Evolutionary conservation across 2,329 filamentous ascomycete genomes (phyloP).

Genomic region (Rhynchosporium secalis): DNA sequence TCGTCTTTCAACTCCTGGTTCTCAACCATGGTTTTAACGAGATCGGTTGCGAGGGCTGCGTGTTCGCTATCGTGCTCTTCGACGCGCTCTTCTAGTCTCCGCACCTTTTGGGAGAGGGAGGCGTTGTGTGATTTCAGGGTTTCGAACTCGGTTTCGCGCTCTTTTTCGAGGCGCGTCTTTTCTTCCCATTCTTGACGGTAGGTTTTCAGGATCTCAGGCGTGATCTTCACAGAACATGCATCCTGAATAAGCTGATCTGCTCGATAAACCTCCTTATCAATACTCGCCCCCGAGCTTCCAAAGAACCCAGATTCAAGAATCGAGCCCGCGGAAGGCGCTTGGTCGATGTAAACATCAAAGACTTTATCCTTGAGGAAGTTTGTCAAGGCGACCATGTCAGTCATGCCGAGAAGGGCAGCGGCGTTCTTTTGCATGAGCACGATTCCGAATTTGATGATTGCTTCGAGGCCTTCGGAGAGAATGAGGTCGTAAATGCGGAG

Average conservation of each 20-base stretch:
- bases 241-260: constrained; percentile 92
- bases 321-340: constrained; percentile 85
- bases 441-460: constrained; percentile 91
- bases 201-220: constrained; percentile 74
- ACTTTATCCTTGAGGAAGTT: constrained; percentile 89
- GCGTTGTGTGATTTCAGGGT: constrained; percentile 66
- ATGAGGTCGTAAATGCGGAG: constrained; percentile 96
- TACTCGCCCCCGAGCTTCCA: constrained; percentile 81
- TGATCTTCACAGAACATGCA: constrained; percentile 84
- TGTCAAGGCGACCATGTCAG: constrained; percentile 87
- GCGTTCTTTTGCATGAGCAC: constrained; percentile 96
- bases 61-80: constrained; percentile 90
- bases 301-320: constrained; percentile 97
- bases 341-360: constrained; percentile 97
- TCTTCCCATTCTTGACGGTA: constrained; percentile 94
- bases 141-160: constrained; percentile 79
- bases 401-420: constrained; percentile 73
- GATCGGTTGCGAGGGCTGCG: constrained; percentile 83
- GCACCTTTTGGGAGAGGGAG: constrained; percentile 72
- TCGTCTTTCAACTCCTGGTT: constrained; percentile 87
- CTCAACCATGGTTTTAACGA: constrained; percentile 89
- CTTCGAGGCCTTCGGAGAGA: constrained; percentile 86
- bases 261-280: constrained; percentile 94
- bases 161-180: constrained; percentile 77
- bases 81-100: constrained; percentile 81